Base-by-base conservation (phyloP, 2,329 filamentous ascomycete species). In the Curvularia lunata region DNA sequence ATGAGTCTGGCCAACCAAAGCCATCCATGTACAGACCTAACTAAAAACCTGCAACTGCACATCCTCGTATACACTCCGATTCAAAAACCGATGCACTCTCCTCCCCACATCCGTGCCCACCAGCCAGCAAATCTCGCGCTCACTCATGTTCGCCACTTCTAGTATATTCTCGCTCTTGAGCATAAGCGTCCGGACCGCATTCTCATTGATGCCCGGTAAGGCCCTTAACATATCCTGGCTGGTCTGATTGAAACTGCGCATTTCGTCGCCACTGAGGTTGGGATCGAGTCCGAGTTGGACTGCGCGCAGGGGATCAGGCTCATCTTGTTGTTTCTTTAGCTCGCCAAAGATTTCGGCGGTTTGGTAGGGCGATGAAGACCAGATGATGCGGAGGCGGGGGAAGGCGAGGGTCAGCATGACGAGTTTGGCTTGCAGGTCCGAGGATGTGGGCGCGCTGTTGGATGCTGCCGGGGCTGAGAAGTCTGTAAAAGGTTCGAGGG, bases 271-370 rank as follows among this genome's bases (percentile, higher is more conserved):
- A n/a, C 75, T 75, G 37, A 79, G 75, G 23, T 84, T 84, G 4
- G 82, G 78, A 64, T 91, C 88, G 0, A 99, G 80, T 0, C 95
- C 95, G 2, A 93, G 86, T 58, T 90, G 87, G 7, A 97, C 92
- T 0, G 95, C 95, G 3, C 87, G 87, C 34, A 96, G 84, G 1
- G 95, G 95, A 74, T 99, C 93, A 0, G 95, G 95, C 77, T 99
- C 95, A 3, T 88, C 83, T 67, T 94, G 90, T 69, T 92, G 89
- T 65, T 92, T 90, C 80, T 99, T 99, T 53, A 99, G 85, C 65
- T 92, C 89, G 69, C 93, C 89, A 74, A 99, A 98, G 61, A 99
- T 98, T 80, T 98, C 93, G 1, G 95, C 95, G 0, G 95, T 98
- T 76, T 99, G 93, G 73, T 96, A 97, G 0, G 95, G 89, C 92